Evolutionary conservation across 208 protist genomes (phyloP).

Genomic region (Plasmodiophora brassicae): DNA sequence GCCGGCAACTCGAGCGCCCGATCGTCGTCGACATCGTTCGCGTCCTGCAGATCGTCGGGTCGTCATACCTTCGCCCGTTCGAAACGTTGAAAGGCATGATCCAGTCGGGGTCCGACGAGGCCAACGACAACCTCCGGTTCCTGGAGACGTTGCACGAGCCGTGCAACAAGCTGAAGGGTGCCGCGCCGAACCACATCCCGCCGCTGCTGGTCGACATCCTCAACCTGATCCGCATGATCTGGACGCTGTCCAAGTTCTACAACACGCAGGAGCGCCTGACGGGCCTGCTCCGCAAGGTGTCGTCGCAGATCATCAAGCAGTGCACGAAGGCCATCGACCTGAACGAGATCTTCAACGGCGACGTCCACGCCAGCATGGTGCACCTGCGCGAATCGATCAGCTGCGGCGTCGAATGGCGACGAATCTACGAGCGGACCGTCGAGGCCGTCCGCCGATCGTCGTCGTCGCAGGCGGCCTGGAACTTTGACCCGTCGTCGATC

Average conservation of each 20-base stretch:
- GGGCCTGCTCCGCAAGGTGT: slow-evolving; percentile 82
- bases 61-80: slow-evolving; percentile 84
- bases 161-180: slow-evolving; percentile 74
- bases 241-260: slow-evolving; percentile 83
- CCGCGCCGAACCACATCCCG: slow-evolving; percentile 78
- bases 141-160: slow-evolving; percentile 82
- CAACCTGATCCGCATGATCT: slow-evolving; percentile 80
- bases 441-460: not conserved
- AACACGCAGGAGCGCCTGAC: slow-evolving; percentile 82
- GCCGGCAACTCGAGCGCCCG: slow-evolving; percentile 78
- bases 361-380: slow-evolving; percentile 79
- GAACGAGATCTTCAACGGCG: slow-evolving; percentile 81
- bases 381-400: slow-evolving; percentile 59
- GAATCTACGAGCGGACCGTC: slow-evolving; percentile 70
- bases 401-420: slow-evolving; percentile 32
- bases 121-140: slow-evolving; percentile 88
- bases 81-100: slow-evolving; percentile 81
- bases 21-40: slow-evolving; percentile 80
- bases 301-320: slow-evolving; percentile 87
- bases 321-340: slow-evolving; percentile 84
- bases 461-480: slow-evolving; percentile 49
- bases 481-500: slow-evolving; percentile 84
- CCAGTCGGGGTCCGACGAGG: slow-evolving; percentile 57
- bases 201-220: slow-evolving; percentile 79
- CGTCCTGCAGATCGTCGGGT: slow-evolving; percentile 78